Conservation (phyloP, 1,139 yeast genomes). For the Magnusiomyces tetraspermus region DNA sequence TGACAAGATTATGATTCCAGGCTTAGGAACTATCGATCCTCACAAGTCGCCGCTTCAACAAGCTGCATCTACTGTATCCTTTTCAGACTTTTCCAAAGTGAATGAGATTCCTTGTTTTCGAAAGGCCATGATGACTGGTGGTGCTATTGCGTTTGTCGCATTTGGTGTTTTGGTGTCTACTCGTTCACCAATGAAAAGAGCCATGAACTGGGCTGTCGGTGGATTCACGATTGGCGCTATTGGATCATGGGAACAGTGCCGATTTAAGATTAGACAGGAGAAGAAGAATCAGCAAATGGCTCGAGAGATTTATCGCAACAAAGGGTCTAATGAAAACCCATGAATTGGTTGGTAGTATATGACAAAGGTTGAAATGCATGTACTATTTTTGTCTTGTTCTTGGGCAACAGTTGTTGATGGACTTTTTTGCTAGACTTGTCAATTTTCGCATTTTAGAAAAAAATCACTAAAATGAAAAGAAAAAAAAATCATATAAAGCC, state of each 20-base stretch:
- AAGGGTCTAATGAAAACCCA: background rate
- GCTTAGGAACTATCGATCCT: background rate
- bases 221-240: slow-evolving; percentile 73
- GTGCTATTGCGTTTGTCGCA: slow-evolving; percentile 72
- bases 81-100: slow-evolving; percentile 50
- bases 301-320: slow-evolving; percentile 9
- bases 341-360: background rate
- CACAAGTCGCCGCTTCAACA: slow-evolving; percentile 16
- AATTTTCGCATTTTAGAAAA: too few relatives aligned
- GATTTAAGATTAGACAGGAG: slow-evolving; percentile 57
- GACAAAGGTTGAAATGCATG: background rate
- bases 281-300: slow-evolving; percentile 44
- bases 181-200: slow-evolving; percentile 51
- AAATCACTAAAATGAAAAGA: too few relatives aligned
- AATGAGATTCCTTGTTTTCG: slow-evolving; percentile 78
- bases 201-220: slow-evolving; percentile 76
- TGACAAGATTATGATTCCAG: background rate
- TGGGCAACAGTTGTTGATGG: too few relatives aligned
- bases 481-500: too few relatives aligned
- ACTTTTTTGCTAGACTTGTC: too few relatives aligned
- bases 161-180: slow-evolving; percentile 56
- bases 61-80: slow-evolving; percentile 21
- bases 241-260: slow-evolving; percentile 90
- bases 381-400: too few relatives aligned
- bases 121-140: slow-evolving; percentile 80